These are phyloP conservation scores for Spirogloea muscicola DNA, from an alignment of 139 green algal genomes.

Conservation along the genomic window DNA sequence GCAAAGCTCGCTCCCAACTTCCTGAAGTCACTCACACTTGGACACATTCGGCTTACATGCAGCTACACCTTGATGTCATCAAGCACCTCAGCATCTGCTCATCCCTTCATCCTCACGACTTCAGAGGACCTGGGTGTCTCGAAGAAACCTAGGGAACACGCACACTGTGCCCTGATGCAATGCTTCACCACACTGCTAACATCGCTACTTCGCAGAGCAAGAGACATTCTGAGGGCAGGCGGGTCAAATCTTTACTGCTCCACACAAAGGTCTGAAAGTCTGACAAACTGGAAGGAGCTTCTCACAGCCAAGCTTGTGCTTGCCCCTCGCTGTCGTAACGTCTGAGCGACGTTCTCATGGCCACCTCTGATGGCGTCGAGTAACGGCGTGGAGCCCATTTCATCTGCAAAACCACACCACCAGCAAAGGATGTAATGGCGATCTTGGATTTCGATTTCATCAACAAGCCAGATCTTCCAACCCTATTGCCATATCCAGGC, in stretches of 20 bases:
- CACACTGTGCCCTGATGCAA: not conserved
- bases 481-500: no score
- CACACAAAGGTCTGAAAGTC: no score
- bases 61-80: not conserved
- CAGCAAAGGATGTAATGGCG: no score
- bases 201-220: no score
- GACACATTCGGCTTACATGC: not conserved
- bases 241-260: no score
- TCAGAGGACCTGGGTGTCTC: not conserved
- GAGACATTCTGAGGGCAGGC: no score
- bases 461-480: no score
- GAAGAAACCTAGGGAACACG: not conserved
- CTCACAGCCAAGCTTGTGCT: not conserved
- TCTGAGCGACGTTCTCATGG: not conserved
- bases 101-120: not conserved
- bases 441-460: no score
- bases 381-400: no score
- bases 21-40: not conserved
- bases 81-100: not conserved
- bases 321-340: not conserved
- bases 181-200: not conserved
- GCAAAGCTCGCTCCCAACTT: conserved; percentile 1
- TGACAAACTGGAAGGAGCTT: no score
- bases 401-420: no score
- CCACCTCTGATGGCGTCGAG: not conserved